These are phyloP conservation scores for Fraxinus dipetala DNA, from an alignment of 305 asterid genomes.

Conservation along the genomic window DNA sequence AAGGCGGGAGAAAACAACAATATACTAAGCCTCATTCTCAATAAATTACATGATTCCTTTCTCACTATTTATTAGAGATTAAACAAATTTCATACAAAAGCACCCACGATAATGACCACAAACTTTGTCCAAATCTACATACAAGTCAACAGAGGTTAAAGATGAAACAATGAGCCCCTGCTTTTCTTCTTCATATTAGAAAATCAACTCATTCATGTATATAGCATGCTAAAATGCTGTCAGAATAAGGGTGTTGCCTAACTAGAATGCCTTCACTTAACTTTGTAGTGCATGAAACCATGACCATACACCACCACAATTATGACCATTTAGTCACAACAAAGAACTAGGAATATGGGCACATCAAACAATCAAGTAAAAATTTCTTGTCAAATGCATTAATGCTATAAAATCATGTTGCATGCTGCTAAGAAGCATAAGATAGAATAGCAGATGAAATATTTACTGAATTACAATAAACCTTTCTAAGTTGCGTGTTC, in stretches of 20 bases:
- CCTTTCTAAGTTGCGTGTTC: conserved; percentile 75
- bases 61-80: neutral
- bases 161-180: neutral
- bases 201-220: neutral
- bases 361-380: conserved; percentile 1
- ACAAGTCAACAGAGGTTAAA: neutral
- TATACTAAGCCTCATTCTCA: neutral
- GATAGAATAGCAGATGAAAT: conserved; percentile 18
- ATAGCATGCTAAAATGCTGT: neutral
- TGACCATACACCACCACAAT: neutral
- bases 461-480: conserved; percentile 28
- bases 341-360: neutral
- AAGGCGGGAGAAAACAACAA: neutral
- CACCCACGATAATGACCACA: neutral
- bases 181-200: neutral
- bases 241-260: neutral
- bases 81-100: neutral
- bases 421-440: conserved; percentile 8
- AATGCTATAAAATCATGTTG: neutral
- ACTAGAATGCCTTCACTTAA: neutral
- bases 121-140: neutral
- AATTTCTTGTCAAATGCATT: neutral
- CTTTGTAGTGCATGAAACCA: neutral
- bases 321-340: neutral
- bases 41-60: neutral